Evolutionary conservation across 805 yeast species (phyloP), one percentile per base, ranked within the genome.

Genomic region (Barnettozyma salicaria): DNA sequence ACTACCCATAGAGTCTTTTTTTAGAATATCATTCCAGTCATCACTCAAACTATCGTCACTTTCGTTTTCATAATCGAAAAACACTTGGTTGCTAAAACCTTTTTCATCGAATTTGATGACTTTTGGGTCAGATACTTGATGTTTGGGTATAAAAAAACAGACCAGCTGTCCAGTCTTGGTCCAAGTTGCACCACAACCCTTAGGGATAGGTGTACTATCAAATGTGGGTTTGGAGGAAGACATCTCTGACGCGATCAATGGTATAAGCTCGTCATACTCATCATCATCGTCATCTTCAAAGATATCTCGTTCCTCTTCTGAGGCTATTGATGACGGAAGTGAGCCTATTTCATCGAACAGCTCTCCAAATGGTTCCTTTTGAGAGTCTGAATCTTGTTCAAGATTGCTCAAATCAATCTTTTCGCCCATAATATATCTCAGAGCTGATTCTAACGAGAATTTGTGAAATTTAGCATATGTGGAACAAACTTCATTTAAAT

Each of bases 131-230:
- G 65, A 61, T 27, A 64, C 60, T 40, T 61, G 64, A 32, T 61
- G 67, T 34, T 73, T 74, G 0, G 81, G 78, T 8, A 80, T 72
- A 59, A 86, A 87, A 51, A 89, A 89, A 53, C 95, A 85, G 1
- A 89, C 80, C 34, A 89, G 63, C 41, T 76, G 76, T 0, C 96
- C 96, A 4, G 75, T 71, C 10, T 76, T 70, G 0, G 94, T 70
- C 96, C 96, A 89, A 2, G 76, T 65, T 0, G 95, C 96, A 8
- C 96, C 96, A 63, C 96, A 89, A 8, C 88, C 92, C 53, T 85
- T 88, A 0, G 97, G 96, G 11, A 89, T 71, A 0, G 97, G 97
- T 0, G 95, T 85, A 27, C 86, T 79, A 53, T 86, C 95, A 50
- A 78, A 72, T 4, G 67, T 50, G 1, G 65, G 61, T 21, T 51